Evolutionary conservation across 495 filamentous ascomycete genomes (phyloP), one percentile per base, ranked within the genome.

Genomic region (Penicillium lividum): DNA sequence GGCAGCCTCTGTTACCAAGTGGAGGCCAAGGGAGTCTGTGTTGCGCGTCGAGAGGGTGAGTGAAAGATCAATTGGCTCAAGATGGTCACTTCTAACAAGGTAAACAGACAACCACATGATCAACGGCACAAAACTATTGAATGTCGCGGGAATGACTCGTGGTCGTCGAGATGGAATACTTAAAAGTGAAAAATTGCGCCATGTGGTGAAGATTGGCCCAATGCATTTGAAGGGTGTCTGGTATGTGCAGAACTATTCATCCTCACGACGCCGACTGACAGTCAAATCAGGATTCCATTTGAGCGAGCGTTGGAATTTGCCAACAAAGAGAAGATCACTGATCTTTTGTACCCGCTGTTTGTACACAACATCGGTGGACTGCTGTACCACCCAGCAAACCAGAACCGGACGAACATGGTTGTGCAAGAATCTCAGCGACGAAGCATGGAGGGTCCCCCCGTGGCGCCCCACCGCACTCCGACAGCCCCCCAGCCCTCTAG

Each of bases 191-290:
- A 98, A 98, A 73, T 83, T 92, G 34, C 84, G 94, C 28, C 92
- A 97, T 76, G 94, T 98, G 13, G 94, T 98, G 52, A 98, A 98
- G 75, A 98, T 98, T 66, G 94, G 94, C 0, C 94, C 94, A 4
- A 98, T 98, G 94, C 94, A 98, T 68, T 77, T 98, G 28, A 98
- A 98, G 74, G 94, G 94, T 66, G 94, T 98, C 56, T 98, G 94
- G 94, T 98, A 84, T 73, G 93, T 53, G 33, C 33, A 36, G 22
- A 22, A 22, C 22, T 1, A 22, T 22, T 22, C 22, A 22, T 22
- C 31, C 31, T 10, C 31, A 33, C 0, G 9, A 33, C 9, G 13
- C 16, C 18, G 16, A 49, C 46, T 49, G 3, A 51, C 48, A n/a
- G 48, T 15, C 1, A 16, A 51, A 30, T 18, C 63, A 97, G 93